Base-by-base conservation (phyloP, 768 basidiomycete genomes). In the Tylopilus cervinicoccineus region DNA sequence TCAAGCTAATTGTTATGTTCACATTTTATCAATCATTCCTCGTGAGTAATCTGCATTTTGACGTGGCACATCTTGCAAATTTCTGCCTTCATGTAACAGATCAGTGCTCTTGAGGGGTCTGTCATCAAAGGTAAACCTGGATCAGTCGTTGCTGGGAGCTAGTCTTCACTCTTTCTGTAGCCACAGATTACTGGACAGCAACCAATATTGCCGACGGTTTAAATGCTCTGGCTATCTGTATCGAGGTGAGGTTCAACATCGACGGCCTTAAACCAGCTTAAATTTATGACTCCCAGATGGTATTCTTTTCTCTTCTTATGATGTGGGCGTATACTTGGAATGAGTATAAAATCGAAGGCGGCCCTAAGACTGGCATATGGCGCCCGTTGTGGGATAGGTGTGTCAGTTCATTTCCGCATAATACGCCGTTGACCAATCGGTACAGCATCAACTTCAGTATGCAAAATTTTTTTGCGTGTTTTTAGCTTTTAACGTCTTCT, bases 21-120 rank as follows among this genome's bases (percentile, higher is more conserved):
- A 92, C 90, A 0, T 93, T 89, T 66, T 95, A 93, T 64, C 93
- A 93, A 59, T 74, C 78, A 1, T 86, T 91, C 58, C 66, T 89
- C 43, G 84, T 86, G 58, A 45, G 83, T 69, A 22, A 4, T 43
- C 3, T n/a, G 7, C 19, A 6, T 39, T 10, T 16, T 9, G 11
- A 24, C 16, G 16, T 11, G 1, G 13, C 2, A 20, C 16, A 27
- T 28, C 17, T 37, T n/a, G 28, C 16, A 5, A 33, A 41, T 38
- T 19, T 24, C 32, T 13, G 9, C 36, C 31, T 52, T 1, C 48
- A 42, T 42, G 16, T 48, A 62, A 34, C 44, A 91, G 83, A 86
- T 94, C 62, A 68, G 60, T 34, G 73, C 79, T 5, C 68, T 96
- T 27, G 80, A 84, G 59, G 77, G 83, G 39, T 66, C 72, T 26